Conservation (phyloP, 768 basidiomycete genomes). For the Podaxis mareebaensis region DNA sequence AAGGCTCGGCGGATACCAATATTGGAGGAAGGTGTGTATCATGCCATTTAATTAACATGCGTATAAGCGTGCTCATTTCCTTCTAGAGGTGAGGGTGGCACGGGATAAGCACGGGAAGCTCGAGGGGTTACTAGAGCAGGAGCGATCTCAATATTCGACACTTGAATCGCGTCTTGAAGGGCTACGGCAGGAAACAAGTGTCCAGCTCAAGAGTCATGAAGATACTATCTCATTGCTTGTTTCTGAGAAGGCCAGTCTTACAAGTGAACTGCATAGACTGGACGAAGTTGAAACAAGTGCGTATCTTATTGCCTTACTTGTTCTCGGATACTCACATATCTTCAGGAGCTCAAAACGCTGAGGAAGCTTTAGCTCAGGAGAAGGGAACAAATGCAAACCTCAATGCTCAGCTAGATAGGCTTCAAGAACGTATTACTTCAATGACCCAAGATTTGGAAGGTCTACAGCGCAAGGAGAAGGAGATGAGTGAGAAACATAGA, state of each 20-base stretch:
- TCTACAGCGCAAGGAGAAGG: constrained; percentile 53
- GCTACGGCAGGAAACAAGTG: constrained; percentile 26
- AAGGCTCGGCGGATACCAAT: constrained; percentile 7
- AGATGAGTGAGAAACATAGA: constrained; percentile 49
- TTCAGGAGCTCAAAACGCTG: constrained; percentile 46
- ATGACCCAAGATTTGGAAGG: constrained; percentile 39
- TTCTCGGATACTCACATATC: constrained; percentile 7
- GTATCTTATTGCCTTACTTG: constrained; percentile 19
- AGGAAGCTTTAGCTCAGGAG: constrained; percentile 43
- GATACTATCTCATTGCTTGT: constrained; percentile 79
- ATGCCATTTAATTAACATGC: background rate
- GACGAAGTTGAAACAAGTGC: constrained; percentile 63
- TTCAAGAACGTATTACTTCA: constrained; percentile 41
- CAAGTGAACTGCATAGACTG: constrained; percentile 56
- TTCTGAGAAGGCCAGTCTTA: constrained; percentile 65
- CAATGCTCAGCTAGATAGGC: constrained; percentile 39
- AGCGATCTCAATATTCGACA: background rate
- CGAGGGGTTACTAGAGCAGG: constrained; percentile 6
- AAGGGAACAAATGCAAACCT: constrained; percentile 39
- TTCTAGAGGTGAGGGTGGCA: background rate
- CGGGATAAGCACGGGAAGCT: background rate
- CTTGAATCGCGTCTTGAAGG: constrained; percentile 6
- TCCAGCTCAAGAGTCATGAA: constrained; percentile 53
- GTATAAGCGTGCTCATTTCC: too few relatives aligned
- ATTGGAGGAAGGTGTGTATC: constrained; percentile 7